A percentile compares a stretch with the other conserved stretches of the same genome.
These are phyloP conservation scores for Acacia confusa DNA, from an alignment of 306 rosid genomes.

Conservation along the genomic window DNA sequence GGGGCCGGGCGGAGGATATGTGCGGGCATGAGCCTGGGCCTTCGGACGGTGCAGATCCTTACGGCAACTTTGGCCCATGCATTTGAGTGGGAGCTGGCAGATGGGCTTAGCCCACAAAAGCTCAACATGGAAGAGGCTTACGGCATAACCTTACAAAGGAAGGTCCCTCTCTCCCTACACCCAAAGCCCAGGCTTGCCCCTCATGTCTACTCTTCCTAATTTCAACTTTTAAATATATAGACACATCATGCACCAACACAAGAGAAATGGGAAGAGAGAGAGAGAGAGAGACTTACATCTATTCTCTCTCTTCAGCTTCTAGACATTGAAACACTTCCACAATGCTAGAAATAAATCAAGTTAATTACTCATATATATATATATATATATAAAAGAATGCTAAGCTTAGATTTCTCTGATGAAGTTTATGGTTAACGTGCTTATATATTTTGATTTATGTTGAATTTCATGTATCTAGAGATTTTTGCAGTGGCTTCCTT, in stretches of 20 bases:
- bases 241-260: too few relatives aligned
- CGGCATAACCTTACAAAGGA: background rate
- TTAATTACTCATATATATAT: background rate
- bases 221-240: background rate
- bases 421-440: background rate
- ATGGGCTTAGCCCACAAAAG: background rate
- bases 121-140: constrained; percentile 2
- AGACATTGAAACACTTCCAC: background rate
- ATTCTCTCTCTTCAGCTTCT: background rate
- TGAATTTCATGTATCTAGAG: background rate
- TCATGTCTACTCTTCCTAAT: constrained; percentile 25
- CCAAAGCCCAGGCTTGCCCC: constrained; percentile 53
- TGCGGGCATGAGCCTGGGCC: background rate
- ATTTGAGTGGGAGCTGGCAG: background rate
- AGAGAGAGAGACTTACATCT: background rate
- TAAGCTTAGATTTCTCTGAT: background rate
- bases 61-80: background rate
- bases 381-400: background rate
- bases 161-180: constrained; percentile 30
- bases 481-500: background rate
- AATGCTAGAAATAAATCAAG: background rate
- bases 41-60: background rate
- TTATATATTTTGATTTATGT: background rate
- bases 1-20: background rate
- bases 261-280: too few relatives aligned